Percentiles rank a stretch among this genome's conserved stretches.
Conservation (phyloP, 495 filamentous ascomycete species). For the Aspergillus diversus region DNA sequence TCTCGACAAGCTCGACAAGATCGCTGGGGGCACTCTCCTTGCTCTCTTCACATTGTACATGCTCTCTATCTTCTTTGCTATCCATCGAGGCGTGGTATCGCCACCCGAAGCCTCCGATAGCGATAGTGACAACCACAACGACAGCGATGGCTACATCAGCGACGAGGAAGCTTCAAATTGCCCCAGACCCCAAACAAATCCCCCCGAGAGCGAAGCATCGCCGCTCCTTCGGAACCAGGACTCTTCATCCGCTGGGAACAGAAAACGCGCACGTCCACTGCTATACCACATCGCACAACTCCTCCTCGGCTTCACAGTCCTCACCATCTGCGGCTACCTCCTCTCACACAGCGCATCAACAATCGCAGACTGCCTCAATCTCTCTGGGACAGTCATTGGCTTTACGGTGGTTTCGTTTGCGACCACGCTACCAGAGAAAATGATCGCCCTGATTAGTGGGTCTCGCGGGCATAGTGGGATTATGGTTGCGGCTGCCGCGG, state of each 20-base stretch:
- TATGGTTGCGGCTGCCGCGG: constrained; percentile 56
- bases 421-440: constrained; percentile 61
- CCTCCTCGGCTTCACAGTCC: constrained; percentile 16
- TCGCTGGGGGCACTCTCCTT: background rate
- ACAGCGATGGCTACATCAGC: background rate
- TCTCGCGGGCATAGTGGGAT: constrained; percentile 50
- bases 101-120: constrained; percentile 43
- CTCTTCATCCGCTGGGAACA: background rate
- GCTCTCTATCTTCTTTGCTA: constrained; percentile 46
- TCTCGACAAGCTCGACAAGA: background rate
- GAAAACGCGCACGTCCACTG: background rate
- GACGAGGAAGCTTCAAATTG: background rate
- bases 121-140: constrained; percentile 28
- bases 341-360: constrained; percentile 45
- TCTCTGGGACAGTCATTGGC: constrained; percentile 54
- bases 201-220: background rate
- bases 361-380: constrained; percentile 40
- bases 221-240: background rate
- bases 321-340: constrained; percentile 54
- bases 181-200: background rate
- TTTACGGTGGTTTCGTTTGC: constrained; percentile 58
- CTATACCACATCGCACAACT: background rate
- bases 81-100: constrained; percentile 46
- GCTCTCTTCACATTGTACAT: constrained; percentile 50
- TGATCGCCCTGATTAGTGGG: constrained; percentile 52